Evolutionary conservation across 129 eudicot genomes (phyloP).

Genomic region (carrot (Daucus carota)): DH1_v3.0 NC_030382.2:58832001-58832500

Average conservation of each 20-base stretch:
- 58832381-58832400: background rate
- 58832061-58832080: background rate
- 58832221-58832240: slow-evolving; percentile 63
- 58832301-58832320: slow-evolving; percentile 42
- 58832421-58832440: background rate
- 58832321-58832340: background rate
- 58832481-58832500: slow-evolving; percentile 67
- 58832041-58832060: background rate
- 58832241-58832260: slow-evolving; percentile 50
- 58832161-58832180: slow-evolving; percentile 98
- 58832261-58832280: slow-evolving; percentile 65
- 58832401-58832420: background rate
- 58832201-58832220: slow-evolving; percentile 70
- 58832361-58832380: background rate
- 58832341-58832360: background rate
- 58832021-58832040: background rate
- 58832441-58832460: background rate
- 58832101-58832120: slow-evolving; percentile 52
- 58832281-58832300: slow-evolving; percentile 99
- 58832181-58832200: slow-evolving; percentile 97
- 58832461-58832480: slow-evolving; percentile 14
- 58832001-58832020: background rate
- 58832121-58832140: slow-evolving; percentile 55
- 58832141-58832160: slow-evolving; percentile 73
- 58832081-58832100: background rate